Conservation (phyloP, 495 filamentous ascomycete genomes). For the Patellaria atrata region DNA sequence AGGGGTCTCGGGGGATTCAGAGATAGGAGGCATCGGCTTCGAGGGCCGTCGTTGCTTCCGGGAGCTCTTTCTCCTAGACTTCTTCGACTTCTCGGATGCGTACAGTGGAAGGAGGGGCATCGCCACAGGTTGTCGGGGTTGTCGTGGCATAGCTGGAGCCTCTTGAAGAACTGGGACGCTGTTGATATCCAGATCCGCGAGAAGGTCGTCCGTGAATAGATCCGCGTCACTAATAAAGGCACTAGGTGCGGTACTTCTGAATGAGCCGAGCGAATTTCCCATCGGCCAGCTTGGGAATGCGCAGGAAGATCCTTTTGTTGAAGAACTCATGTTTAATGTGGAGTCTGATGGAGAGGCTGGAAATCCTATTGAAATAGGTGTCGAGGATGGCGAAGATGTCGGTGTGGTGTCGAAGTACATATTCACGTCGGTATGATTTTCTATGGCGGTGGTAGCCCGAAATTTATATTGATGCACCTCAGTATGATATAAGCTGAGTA, state of each 20-base stretch:
- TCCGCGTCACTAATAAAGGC: constrained; percentile 29
- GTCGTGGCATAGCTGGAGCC: constrained; percentile 25
- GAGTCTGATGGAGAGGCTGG: constrained; percentile 13
- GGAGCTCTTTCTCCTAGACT: constrained; percentile 18
- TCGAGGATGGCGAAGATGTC: constrained; percentile 17
- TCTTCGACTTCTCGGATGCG: constrained; percentile 22
- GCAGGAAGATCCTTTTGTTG: constrained; percentile 14
- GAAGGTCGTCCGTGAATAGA: constrained; percentile 24
- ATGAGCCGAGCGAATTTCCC: constrained; percentile 16
- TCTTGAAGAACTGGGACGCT: constrained; percentile 19
- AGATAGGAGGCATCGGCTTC: constrained; percentile 24
- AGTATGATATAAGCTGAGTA: no score
- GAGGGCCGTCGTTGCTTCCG: constrained; percentile 19
- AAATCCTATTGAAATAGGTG: constrained; percentile 16
- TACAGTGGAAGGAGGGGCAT: constrained; percentile 25
- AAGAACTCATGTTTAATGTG: constrained; percentile 9
- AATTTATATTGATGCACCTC: no score
- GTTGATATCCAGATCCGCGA: constrained; percentile 7
- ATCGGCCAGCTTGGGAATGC: constrained; percentile 24
- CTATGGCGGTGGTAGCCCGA: no score
- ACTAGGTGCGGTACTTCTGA: constrained; percentile 14
- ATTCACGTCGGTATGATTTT: no score
- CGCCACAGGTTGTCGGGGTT: constrained; percentile 15
- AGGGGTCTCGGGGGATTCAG: constrained; percentile 17
- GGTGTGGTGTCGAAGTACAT: constrained; percentile 23